Conservation (phyloP, 768 basidiomycete species). For the Mycena rebaudengoi region DNA sequence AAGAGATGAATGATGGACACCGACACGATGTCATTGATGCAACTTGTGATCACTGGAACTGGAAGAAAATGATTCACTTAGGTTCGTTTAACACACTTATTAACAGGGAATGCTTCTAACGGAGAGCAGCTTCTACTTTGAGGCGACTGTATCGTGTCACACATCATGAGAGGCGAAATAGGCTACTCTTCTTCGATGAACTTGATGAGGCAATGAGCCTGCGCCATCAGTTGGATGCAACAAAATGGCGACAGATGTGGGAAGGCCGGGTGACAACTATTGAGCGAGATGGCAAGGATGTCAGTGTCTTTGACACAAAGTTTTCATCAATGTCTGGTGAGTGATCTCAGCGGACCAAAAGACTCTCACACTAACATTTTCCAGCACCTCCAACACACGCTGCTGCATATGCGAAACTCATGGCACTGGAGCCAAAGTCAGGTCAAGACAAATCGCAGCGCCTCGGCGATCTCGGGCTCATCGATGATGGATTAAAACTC, state of each 20-base stretch:
- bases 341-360: not conserved
- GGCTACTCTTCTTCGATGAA: too few species aligned
- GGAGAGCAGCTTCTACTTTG: too few species aligned
- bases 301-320: not conserved
- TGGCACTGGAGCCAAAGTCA: not conserved
- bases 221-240: not conserved
- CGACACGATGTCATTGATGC: conserved; percentile 24
- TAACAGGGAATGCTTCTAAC: too few species aligned
- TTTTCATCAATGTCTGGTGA: conserved; percentile 2
- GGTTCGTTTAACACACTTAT: too few species aligned
- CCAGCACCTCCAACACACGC: conserved; percentile 16
- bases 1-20: conserved; percentile 29
- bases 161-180: too few species aligned
- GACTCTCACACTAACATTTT: not conserved
- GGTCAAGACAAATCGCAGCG: not conserved
- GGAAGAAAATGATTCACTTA: conserved; percentile 18
- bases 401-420: not conserved
- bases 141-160: too few species aligned
- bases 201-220: not conserved
- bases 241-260: not conserved
- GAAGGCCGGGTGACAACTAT: too few species aligned
- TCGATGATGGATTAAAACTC: not conserved
- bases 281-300: not conserved
- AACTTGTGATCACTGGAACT: conserved; percentile 22
- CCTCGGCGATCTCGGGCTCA: not conserved